Percentiles rank a stretch among this genome's conserved stretches.
phyloP scores from a whole-genome alignment of 495 filamentous ascomycete species.

The Neurospora sp. region DNA sequence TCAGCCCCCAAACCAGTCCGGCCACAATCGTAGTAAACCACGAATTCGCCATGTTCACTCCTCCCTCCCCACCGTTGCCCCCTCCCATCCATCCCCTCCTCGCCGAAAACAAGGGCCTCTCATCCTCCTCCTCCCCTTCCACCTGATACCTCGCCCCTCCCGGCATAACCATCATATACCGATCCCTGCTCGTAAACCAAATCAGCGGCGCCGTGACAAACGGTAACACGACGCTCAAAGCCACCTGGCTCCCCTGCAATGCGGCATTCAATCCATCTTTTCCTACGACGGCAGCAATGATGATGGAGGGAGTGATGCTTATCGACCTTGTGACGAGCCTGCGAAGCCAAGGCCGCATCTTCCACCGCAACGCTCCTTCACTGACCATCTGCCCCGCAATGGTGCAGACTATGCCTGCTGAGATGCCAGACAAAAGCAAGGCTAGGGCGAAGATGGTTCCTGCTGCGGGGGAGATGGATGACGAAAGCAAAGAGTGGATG shows the following conservation, averaged over 20 bases:
- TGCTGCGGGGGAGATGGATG: slow-evolving; percentile 56
- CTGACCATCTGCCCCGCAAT: slow-evolving; percentile 78
- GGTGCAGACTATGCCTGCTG: slow-evolving; percentile 72
- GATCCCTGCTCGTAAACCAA: slow-evolving; percentile 73
- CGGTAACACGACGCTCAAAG: slow-evolving; percentile 67
- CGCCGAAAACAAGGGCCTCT: slow-evolving; percentile 1
- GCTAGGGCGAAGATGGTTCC: slow-evolving; percentile 71
- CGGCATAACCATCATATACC: slow-evolving; percentile 65
- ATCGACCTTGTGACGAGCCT: slow-evolving; percentile 62
- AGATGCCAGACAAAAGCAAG: slow-evolving; percentile 64
- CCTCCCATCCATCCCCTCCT: not conserved
- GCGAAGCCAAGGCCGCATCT: slow-evolving; percentile 58
- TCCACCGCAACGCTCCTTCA: slow-evolving; percentile 69
- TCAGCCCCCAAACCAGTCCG: slow-evolving; percentile 54
- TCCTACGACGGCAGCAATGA: slow-evolving; percentile 71
- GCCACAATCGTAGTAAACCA: slow-evolving; percentile 46
- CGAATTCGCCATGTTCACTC: slow-evolving; percentile 52
- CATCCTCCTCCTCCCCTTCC: slow-evolving; percentile 8
- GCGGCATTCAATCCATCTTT: slow-evolving; percentile 61
- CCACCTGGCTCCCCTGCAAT: slow-evolving; percentile 70
- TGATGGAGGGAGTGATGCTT: slow-evolving; percentile 71
- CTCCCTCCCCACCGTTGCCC: slow-evolving; percentile 6
- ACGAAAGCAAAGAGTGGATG: slow-evolving; percentile 67
- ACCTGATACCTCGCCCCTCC: slow-evolving; percentile 23
- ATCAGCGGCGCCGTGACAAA: slow-evolving; percentile 77